Percentiles rank a stretch among this genome's conserved stretches.
phyloP scores from a whole-genome alignment of 2,329 filamentous ascomycete species.

The Colletotrichum sp. region DNA sequence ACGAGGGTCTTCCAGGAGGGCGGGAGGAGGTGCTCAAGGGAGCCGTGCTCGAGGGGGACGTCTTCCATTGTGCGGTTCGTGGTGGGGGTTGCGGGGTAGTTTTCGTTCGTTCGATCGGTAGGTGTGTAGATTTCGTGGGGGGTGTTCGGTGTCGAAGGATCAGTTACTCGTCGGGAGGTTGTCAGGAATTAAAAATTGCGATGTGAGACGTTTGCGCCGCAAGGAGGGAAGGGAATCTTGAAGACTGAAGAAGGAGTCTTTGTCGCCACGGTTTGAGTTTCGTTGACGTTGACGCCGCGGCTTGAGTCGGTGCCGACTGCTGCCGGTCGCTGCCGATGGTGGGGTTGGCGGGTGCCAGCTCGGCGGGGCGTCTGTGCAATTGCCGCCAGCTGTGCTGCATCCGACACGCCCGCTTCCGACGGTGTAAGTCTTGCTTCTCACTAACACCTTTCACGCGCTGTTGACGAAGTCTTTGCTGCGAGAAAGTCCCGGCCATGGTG shows the following conservation, averaged over 20 bases:
- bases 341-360: background rate
- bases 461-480: background rate
- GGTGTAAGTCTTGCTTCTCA: background rate
- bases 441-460: background rate
- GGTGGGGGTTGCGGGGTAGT: background rate
- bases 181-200: background rate
- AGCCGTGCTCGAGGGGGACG: constrained; percentile 38
- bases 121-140: background rate
- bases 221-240: no score
- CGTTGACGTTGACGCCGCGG: background rate
- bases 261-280: background rate
- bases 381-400: background rate
- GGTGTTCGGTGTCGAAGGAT: background rate
- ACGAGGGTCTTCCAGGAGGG: constrained; percentile 83
- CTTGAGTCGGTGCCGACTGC: background rate
- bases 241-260: background rate
- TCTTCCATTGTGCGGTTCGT: constrained; percentile 4
- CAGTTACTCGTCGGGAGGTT: background rate
- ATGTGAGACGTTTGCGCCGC: background rate
- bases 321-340: constrained; percentile 4
- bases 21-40: constrained; percentile 75
- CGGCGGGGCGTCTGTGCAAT: background rate
- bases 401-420: background rate
- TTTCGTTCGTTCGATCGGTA: background rate
- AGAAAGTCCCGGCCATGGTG: background rate